A percentile compares a stretch with the other conserved stretches of the same genome.
phyloP scores from a whole-genome alignment of 1,139 yeast genomes.

The Kluyveromyces marxianus region DNA sequence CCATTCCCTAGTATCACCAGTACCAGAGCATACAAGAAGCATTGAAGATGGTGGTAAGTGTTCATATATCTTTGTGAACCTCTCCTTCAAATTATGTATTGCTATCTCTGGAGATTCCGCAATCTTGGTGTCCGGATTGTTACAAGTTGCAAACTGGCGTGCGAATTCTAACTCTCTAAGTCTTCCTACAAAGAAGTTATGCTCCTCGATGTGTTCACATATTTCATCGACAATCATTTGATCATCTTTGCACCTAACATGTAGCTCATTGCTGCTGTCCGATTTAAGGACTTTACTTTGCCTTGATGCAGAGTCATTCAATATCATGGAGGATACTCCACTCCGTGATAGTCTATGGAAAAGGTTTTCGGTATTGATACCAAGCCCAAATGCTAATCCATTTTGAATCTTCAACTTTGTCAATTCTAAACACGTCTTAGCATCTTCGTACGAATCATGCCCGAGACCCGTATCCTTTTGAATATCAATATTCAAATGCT shows the following conservation, averaged over 20 bases:
- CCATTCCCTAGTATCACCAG: slow-evolving; percentile 49
- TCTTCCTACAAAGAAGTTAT: slow-evolving; percentile 46
- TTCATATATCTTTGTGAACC: slow-evolving; percentile 45
- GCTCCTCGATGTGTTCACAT: slow-evolving; percentile 31
- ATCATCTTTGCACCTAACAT: slow-evolving; percentile 46
- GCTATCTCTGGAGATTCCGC: slow-evolving; percentile 12
- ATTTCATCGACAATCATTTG: slow-evolving; percentile 47
- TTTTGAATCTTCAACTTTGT: slow-evolving; percentile 59
- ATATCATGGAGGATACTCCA: slow-evolving; percentile 36
- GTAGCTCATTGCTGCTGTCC: slow-evolving; percentile 21
- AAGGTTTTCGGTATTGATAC: slow-evolving; percentile 38
- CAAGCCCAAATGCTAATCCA: slow-evolving; percentile 60
- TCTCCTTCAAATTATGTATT: slow-evolving; percentile 33
- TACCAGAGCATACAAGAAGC: slow-evolving; percentile 54
- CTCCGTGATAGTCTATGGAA: slow-evolving; percentile 30
- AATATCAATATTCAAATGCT: slow-evolving; percentile 48
- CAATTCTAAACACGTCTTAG: slow-evolving; percentile 70
- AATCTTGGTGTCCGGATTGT: slow-evolving; percentile 9
- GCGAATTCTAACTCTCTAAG: slow-evolving; percentile 53
- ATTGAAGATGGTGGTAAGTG: slow-evolving; percentile 52
- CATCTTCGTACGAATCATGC: slow-evolving; percentile 85
- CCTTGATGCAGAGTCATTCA: slow-evolving; percentile 27
- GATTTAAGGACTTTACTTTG: slow-evolving; percentile 8
- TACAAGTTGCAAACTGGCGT: slow-evolving; percentile 22
- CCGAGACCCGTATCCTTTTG: slow-evolving; percentile 57